Evolutionary conservation across 352 stramenopile genomes (phyloP), one percentile per base, ranked within the genome.

Genomic region (Hyaloperonospora brassicae): DNA sequence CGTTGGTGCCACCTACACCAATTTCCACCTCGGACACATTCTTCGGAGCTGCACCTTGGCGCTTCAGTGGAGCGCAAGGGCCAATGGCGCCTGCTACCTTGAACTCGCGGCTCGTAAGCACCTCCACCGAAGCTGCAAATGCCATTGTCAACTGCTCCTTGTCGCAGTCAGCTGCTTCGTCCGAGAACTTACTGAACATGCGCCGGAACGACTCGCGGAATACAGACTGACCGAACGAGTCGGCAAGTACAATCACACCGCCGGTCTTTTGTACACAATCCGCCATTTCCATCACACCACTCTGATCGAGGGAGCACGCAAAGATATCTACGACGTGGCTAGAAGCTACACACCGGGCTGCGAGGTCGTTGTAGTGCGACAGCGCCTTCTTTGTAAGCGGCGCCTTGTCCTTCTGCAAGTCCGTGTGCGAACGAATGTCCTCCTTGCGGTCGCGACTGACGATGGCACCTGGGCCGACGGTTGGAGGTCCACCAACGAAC

Each of bases 241-340:
- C 97, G 55, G 90, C 96, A 35, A 99, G 73, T 13, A 99, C 94
- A 68, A 98, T 97, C n/a, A 98, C 84, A 52, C 97, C 97, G 43
- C 97, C 97, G n/a, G 96, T 99, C 66, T 96, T 96, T 64, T 98
- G 92, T 31, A 99, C 93, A 54, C 97, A 97, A 25, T 86, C 78
- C 47, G 92, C 91, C 96, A 99, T 99, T 76, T 99, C 97, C 72
- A 99, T 89, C 54, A 99, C 89, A 59, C 97, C 97, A 56, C 86
- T 89, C 68, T 97, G 90, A 79, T 99, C 97, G 40, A 99, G 72
- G 47, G 89, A 98, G 69, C 96, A 99, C 2, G 96, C 97, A 73
- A 99, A 99, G 38, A 99, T 89, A 70, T 99, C 97, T 21, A 99
- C 92, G 0, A 98, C 94, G 70, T 99, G 96, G 62, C 83, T 97